A percentile compares a stretch with the other conserved stretches of the same genome.
Evolutionary conservation across 164 flowering plant genomes (phyloP).

Genomic region (Cinnamomum chago): DNA sequence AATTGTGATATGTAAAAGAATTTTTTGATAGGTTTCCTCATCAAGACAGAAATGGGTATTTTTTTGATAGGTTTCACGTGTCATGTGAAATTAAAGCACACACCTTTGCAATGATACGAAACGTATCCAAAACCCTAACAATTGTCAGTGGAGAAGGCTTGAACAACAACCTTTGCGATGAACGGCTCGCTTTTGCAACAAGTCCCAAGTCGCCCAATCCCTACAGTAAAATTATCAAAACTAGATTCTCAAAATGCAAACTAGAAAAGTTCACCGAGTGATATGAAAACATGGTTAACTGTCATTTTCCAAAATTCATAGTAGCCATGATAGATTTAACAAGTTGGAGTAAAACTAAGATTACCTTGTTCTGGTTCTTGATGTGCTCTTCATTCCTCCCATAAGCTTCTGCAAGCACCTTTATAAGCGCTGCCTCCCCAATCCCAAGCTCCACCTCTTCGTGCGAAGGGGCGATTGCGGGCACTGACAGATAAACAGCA

Average conservation of each 20-base stretch:
- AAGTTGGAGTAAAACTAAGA: no score
- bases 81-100: background rate
- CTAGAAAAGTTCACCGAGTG: background rate
- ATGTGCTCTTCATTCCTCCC: slow-evolving; percentile 74
- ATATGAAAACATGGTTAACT: no score
- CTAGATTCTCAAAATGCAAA: background rate
- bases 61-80: no score
- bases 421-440: slow-evolving; percentile 80
- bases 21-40: no score
- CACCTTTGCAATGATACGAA: slow-evolving; percentile 85
- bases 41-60: no score
- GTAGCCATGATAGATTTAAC: no score
- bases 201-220: slow-evolving; percentile 89
- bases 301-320: no score
- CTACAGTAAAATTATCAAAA: slow-evolving; percentile 26
- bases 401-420: slow-evolving; percentile 83
- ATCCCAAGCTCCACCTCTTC: slow-evolving; percentile 93
- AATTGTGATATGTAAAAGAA: no score
- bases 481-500: slow-evolving; percentile 68
- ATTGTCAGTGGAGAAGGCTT: slow-evolving; percentile 73
- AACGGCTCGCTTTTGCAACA: slow-evolving; percentile 87
- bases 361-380: slow-evolving; percentile 65
- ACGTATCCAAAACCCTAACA: slow-evolving; percentile 76
- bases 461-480: slow-evolving; percentile 79
- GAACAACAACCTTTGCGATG: slow-evolving; percentile 73